Evolutionary conservation across 2,329 filamentous ascomycete species (phyloP), one percentile per base, ranked within the genome.

Genomic region (Claviceps cyperi): DNA sequence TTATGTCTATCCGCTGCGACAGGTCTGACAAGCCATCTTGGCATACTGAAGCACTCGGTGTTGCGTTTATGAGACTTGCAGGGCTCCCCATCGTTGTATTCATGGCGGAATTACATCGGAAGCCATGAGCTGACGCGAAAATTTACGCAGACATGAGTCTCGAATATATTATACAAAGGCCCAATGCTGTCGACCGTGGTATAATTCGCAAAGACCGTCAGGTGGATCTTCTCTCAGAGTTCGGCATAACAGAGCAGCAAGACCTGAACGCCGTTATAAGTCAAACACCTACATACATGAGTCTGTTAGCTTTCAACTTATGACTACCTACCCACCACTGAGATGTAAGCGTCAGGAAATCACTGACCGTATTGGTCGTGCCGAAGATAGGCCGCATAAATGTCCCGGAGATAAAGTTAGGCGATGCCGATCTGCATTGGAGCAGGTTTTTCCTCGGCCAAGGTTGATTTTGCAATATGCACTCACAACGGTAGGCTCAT

Each of bases 401-500:
- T 14, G n/a, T 28, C 19, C n/a, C 15, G 13, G n/a, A 35, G 19
- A 21, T 17, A 17, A 14, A 47, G 36, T n/a, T 19, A n/a, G n/a
- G n/a, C 36, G 36, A 39, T 44, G 19, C 45, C 24, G 40, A 47
- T 28, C 43, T 39, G 48, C 48, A 51, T 48, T 48, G 17, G 43
- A 45, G 40, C 6, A 45, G 36, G 4, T 11, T 17, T 6, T 28
- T 19, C 35, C 32, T 52, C 36, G 35, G 38, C 48, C 37, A 47
- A 47, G 50, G 49, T 53, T 49, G 52, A 56, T 49, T 54, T 50
- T 48, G 46, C 45, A 51, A 24, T 50, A 54, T 53, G 50, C 56
- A 53, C 52, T 49, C 46, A 51, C 46, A 51, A 54, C 50, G 53
- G 50, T 54, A 55, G 51, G 56, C 53, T 55, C 54, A 55, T 53